Percentiles rank a stretch among this genome's conserved stretches.
phyloP scores from a whole-genome alignment of 108 stramenopile species.

The Skeletonema marinoi region DNA sequence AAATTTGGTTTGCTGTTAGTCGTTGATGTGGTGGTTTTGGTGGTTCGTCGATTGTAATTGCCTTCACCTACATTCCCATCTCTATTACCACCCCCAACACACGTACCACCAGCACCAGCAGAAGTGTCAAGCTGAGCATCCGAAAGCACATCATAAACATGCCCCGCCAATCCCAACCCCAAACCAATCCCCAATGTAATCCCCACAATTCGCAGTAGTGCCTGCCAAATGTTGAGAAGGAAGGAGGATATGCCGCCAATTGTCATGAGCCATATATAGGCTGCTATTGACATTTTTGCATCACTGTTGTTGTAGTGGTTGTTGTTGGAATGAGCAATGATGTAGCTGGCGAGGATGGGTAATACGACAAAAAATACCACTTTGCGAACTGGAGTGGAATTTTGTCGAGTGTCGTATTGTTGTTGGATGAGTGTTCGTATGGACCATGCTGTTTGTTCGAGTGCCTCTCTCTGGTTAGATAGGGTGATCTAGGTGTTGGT shows the following conservation, averaged over 20 bases:
- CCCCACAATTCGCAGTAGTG: slow-evolving; percentile 46
- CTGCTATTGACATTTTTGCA: neutral
- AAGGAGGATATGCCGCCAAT: neutral
- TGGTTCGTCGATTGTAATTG: too few relatives aligned
- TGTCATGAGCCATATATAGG: neutral
- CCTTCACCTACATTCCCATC: too few relatives aligned
- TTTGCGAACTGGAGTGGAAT: neutral
- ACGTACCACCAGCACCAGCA: too few relatives aligned
- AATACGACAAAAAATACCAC: neutral
- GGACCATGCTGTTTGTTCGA: neutral
- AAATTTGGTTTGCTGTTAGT: slow-evolving; percentile 11
- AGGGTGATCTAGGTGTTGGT: too few relatives aligned
- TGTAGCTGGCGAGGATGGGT: neutral
- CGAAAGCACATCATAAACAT: slow-evolving; percentile 68
- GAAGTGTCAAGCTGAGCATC: slow-evolving; percentile 14
- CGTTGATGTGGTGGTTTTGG: neutral
- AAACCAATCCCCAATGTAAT: slow-evolving; percentile 67
- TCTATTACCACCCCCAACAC: too few relatives aligned
- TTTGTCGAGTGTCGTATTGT: neutral
- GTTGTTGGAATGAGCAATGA: neutral
- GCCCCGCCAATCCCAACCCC: slow-evolving; percentile 73
- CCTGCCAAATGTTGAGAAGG: slow-evolving; percentile 12
- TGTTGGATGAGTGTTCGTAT: neutral
- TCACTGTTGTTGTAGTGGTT: neutral
- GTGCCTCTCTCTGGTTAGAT: neutral